Evolutionary conservation across 805 yeast genomes (phyloP).

Genomic region (Saccharomyces eubayanus): DNA sequence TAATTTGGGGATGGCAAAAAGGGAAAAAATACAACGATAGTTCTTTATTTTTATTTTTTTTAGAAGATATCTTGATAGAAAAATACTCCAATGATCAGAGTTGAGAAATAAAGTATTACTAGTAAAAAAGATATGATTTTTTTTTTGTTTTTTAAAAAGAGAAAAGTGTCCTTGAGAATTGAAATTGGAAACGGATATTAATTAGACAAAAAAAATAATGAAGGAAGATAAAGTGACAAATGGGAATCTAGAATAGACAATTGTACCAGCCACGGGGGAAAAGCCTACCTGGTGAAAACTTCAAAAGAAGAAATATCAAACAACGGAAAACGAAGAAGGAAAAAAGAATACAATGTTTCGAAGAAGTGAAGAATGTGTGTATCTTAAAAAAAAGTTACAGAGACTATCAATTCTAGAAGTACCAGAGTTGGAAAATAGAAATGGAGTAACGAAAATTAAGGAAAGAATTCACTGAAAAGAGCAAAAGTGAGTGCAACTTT

Average conservation of each 20-base stretch:
- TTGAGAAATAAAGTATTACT: background rate
- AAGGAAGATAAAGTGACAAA: background rate
- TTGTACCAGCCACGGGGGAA: background rate
- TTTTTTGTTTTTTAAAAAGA: background rate
- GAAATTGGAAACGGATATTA: background rate
- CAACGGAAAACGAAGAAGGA: background rate
- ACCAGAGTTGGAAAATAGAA: background rate
- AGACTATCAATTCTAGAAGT: background rate
- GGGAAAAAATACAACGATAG: background rate
- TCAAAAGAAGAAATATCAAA: background rate
- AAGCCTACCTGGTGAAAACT: background rate
- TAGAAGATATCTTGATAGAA: background rate
- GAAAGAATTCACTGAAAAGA: background rate
- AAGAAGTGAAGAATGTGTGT: background rate
- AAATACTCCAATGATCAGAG: background rate
- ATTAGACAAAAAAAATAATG: background rate
- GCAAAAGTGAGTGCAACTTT: background rate
- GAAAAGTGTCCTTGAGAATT: background rate
- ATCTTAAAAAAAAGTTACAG: background rate
- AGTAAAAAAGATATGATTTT: background rate
- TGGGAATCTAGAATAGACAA: background rate
- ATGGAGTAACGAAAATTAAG: background rate
- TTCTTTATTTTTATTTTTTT: background rate
- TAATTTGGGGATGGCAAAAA: background rate
- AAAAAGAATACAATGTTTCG: background rate